Percentiles rank a stretch among this genome's conserved stretches.
These are phyloP conservation scores for Pseudohyphozyma bogoriensis DNA, from an alignment of 768 basidiomycete species.

Conservation along the genomic window DNA sequence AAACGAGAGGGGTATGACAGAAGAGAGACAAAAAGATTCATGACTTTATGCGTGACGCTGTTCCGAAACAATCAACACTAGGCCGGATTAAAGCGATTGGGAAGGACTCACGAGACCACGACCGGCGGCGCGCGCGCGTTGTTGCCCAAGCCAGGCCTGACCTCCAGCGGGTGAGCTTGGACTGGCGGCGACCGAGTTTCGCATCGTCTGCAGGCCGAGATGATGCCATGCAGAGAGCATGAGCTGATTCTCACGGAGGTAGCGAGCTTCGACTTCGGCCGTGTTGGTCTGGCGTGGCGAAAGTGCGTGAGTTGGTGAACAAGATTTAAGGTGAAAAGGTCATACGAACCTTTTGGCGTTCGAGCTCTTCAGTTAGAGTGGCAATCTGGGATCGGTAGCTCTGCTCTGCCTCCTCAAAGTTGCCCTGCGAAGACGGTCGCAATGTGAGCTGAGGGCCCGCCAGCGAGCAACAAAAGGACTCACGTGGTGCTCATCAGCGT, in stretches of 20 bases:
- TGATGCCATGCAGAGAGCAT: conserved; percentile 68
- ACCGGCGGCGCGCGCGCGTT: conserved; percentile 10
- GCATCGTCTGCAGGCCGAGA: conserved; percentile 46
- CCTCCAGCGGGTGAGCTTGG: neutral
- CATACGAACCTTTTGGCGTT: conserved; percentile 39
- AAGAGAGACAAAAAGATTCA: no score
- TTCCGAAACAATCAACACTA: no score
- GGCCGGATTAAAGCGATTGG: no score
- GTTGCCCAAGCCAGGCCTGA: conserved; percentile 19
- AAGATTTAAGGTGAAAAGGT: neutral
- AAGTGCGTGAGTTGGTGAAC: neutral
- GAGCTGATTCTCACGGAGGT: conserved; percentile 65
- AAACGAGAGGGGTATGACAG: no score
- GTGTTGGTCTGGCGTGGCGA: neutral
- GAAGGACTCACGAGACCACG: conserved; percentile 16
- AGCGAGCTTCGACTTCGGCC: conserved; percentile 53
- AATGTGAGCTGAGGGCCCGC: neutral
- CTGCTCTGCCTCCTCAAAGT: conserved; percentile 63
- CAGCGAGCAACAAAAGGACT: neutral
- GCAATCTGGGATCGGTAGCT: conserved; percentile 57
- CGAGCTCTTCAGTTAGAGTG: conserved; percentile 55
- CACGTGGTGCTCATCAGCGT: conserved; percentile 27
- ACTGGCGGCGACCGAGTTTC: conserved; percentile 5
- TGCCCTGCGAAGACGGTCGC: conserved; percentile 34
- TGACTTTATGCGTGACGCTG: no score